Conservation (phyloP, 176 grass and related monocot genomes). For the Carex pumila region DNA sequence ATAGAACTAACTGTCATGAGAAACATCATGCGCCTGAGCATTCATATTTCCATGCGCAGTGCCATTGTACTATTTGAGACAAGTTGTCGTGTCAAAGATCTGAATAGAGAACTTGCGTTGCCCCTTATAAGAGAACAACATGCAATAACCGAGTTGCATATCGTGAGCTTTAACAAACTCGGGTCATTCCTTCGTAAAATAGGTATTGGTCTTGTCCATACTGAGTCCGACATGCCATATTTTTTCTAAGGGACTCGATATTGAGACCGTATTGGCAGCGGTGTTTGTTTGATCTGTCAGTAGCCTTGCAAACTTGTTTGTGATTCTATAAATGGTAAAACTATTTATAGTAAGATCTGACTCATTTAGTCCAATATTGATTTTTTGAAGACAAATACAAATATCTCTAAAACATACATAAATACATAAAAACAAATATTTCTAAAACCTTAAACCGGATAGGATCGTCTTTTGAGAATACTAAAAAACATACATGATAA, state of each 20-base stretch:
- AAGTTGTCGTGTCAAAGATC: too few species aligned
- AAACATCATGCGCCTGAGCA: too few species aligned
- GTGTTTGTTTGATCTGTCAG: background rate
- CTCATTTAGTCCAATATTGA: background rate
- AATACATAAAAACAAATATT: too few species aligned
- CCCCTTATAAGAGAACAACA: too few species aligned
- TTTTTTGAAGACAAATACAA: background rate
- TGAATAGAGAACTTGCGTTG: too few species aligned
- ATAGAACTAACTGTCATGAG: too few species aligned
- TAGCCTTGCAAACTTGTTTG: background rate
- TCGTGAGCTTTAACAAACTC: background rate
- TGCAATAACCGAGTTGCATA: too few species aligned
- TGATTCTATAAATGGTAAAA: background rate
- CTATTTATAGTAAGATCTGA: background rate
- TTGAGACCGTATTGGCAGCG: background rate
- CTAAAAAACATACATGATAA: background rate
- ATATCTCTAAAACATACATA: background rate
- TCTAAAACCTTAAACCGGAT: background rate
- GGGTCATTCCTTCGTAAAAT: background rate
- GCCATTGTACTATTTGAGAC: too few species aligned
- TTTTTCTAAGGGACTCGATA: background rate
- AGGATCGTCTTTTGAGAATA: background rate
- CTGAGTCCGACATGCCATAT: background rate
- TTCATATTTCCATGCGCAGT: too few species aligned
- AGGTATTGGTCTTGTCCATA: background rate